A percentile compares a stretch with the other conserved stretches of the same genome.
phyloP scores from a whole-genome alignment of 2,329 filamentous ascomycete genomes.

The Zymoseptoria passerinii region DNA sequence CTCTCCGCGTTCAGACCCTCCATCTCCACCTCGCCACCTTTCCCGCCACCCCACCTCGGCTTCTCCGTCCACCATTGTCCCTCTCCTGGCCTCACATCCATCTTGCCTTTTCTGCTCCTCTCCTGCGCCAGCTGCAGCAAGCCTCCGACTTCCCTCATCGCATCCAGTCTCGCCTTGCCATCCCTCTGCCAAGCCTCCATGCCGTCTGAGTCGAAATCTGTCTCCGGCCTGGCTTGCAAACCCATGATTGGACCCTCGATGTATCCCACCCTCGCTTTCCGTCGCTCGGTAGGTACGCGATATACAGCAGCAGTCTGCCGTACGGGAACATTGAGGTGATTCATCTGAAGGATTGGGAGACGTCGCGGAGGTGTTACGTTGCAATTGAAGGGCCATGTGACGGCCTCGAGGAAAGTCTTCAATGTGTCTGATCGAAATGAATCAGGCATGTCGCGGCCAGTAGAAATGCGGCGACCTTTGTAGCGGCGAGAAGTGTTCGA shows the following conservation, averaged over 20 bases:
- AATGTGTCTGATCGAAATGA: slow-evolving; percentile 49
- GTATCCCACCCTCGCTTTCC: slow-evolving; percentile 45
- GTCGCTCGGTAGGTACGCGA: slow-evolving; percentile 45
- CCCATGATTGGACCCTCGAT: slow-evolving; percentile 52
- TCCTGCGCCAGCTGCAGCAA: slow-evolving; percentile 53
- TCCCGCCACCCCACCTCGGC: slow-evolving; percentile 50
- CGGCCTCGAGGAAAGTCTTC: slow-evolving; percentile 49
- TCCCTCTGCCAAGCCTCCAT: slow-evolving; percentile 20
- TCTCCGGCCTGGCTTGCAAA: slow-evolving; percentile 48
- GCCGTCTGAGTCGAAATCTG: slow-evolving; percentile 35
- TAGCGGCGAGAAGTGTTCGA: slow-evolving; percentile 31
- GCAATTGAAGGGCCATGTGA: slow-evolving; percentile 51
- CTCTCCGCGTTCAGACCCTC: slow-evolving; percentile 18
- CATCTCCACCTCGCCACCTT: slow-evolving; percentile 36
- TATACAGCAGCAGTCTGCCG: slow-evolving; percentile 49
- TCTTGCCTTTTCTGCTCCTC: slow-evolving; percentile 47
- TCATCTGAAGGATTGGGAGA: slow-evolving; percentile 37
- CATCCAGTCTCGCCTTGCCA: slow-evolving; percentile 38
- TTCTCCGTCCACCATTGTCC: slow-evolving; percentile 53
- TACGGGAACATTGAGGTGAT: slow-evolving; percentile 46
- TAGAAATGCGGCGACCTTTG: slow-evolving; percentile 50
- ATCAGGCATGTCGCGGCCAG: slow-evolving; percentile 52
- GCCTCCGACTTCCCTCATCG: slow-evolving; percentile 50
- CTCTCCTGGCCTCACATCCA: slow-evolving; percentile 44
- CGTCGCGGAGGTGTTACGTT: slow-evolving; percentile 40